Conservation (phyloP, 805 yeast species). For the Metschnikowia kunwiensis region DNA sequence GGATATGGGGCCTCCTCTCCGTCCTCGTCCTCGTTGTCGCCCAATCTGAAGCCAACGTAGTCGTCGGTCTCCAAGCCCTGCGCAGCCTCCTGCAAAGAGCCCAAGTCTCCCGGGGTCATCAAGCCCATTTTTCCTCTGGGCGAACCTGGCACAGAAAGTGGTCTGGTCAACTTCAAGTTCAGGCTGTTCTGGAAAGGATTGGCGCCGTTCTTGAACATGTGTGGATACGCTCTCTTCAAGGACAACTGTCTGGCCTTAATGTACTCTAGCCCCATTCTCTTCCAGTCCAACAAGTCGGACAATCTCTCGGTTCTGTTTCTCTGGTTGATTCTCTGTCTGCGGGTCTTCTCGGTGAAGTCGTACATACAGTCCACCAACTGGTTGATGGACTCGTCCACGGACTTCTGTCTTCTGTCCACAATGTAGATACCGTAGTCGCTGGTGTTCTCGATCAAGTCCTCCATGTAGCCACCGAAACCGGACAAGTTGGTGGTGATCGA, state of each 20-base stretch:
- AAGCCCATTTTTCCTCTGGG: slow-evolving; percentile 72
- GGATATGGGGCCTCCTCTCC: slow-evolving; percentile 40
- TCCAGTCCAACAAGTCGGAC: slow-evolving; percentile 93
- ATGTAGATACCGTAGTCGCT: slow-evolving; percentile 95
- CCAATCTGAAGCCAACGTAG: slow-evolving; percentile 57
- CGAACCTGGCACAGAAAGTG: slow-evolving; percentile 95
- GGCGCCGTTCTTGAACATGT: slow-evolving; percentile 57
- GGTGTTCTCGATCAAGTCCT: slow-evolving; percentile 90
- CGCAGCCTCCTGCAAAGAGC: slow-evolving; percentile 88
- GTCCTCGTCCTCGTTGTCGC: slow-evolving; percentile 42
- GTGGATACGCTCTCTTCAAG: slow-evolving; percentile 90
- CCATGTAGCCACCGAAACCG: slow-evolving; percentile 99
- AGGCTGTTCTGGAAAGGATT: slow-evolving; percentile 45
- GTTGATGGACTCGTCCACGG: slow-evolving; percentile 89
- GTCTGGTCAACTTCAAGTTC: slow-evolving; percentile 76
- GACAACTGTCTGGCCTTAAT: slow-evolving; percentile 92
- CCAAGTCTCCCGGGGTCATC: slow-evolving; percentile 98
- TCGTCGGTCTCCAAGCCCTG: slow-evolving; percentile 72
- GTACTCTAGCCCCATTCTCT: slow-evolving; percentile 95
- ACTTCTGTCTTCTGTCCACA: slow-evolving; percentile 89
- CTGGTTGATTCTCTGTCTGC: slow-evolving; percentile 97
- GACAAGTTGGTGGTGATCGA: slow-evolving; percentile 93
- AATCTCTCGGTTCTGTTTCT: slow-evolving; percentile 95
- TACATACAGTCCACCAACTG: slow-evolving; percentile 88
- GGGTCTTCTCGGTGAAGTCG: slow-evolving; percentile 80